Conservation (phyloP, 805 yeast genomes). For the Zygoascus tannicola region DNA sequence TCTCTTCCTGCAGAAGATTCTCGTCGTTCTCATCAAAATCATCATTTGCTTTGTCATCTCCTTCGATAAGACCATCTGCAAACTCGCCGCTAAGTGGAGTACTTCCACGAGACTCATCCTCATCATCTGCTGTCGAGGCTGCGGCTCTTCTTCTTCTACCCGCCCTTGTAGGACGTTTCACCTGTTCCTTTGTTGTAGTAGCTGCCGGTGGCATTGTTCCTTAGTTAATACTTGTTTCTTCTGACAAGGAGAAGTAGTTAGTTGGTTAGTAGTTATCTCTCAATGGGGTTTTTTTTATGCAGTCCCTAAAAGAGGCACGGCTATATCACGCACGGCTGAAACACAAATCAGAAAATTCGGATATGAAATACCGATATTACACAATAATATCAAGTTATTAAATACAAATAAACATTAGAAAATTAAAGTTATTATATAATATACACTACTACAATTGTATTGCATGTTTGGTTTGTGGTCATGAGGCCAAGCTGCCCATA, state of each 20-base stretch:
- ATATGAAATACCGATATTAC: no score
- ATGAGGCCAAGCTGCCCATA: constrained; percentile 8
- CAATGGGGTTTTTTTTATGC: no score
- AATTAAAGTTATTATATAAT: neutral
- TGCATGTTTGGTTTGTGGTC: neutral
- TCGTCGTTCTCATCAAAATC: neutral
- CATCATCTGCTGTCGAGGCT: neutral
- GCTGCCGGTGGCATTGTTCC: neutral
- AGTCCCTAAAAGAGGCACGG: no score
- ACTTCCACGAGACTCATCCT: neutral
- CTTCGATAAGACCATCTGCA: neutral
- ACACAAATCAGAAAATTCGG: no score
- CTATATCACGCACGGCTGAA: no score
- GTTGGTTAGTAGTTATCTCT: no score
- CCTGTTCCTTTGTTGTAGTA: neutral
- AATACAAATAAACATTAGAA: no score
- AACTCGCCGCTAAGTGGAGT: neutral
- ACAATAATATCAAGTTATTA: no score
- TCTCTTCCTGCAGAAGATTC: neutral
- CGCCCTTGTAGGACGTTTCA: neutral
- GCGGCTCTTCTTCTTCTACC: neutral
- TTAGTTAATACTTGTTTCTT: no score
- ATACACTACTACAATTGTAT: neutral
- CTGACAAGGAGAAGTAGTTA: no score
- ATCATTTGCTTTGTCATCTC: neutral